Conservation (phyloP, 163 green algal genomes). For the Chloromonas sp. region DNA sequence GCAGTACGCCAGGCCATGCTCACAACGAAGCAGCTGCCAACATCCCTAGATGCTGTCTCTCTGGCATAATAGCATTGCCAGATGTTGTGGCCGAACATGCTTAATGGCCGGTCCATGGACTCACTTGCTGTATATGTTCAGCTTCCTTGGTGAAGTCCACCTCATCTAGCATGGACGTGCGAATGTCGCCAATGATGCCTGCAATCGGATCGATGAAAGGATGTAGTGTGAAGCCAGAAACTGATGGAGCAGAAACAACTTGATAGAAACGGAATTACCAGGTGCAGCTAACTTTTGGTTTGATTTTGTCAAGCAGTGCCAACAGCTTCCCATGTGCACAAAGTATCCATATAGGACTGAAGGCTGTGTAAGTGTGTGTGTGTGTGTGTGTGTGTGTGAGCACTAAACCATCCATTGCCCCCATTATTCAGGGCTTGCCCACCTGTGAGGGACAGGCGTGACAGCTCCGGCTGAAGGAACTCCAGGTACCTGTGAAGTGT, state of each 20-base stretch:
- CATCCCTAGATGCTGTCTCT: not conserved
- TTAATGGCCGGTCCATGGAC: no score
- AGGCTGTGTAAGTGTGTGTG: not conserved
- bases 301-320: no score
- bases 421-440: not conserved
- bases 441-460: conserved; percentile 61
- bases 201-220: not conserved
- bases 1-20: not conserved
- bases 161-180: conserved; percentile 69
- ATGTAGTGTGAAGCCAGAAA: no score
- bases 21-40: not conserved
- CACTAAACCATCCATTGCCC: not conserved
- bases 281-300: not conserved
- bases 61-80: not conserved
- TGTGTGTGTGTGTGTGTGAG: not conserved
- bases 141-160: conserved; percentile 69
- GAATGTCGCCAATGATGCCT: conserved; percentile 83
- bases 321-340: not conserved
- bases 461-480: conserved; percentile 76
- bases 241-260: not conserved
- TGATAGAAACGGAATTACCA: not conserved
- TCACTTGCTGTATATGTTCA: conserved; percentile 2
- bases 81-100: no score
- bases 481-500: conserved; percentile 55
- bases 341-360: not conserved